Evolutionary conservation across 2,329 filamentous ascomycete species (phyloP), one percentile per base, ranked within the genome.

Genomic region (Blastomyces parvus): DNA sequence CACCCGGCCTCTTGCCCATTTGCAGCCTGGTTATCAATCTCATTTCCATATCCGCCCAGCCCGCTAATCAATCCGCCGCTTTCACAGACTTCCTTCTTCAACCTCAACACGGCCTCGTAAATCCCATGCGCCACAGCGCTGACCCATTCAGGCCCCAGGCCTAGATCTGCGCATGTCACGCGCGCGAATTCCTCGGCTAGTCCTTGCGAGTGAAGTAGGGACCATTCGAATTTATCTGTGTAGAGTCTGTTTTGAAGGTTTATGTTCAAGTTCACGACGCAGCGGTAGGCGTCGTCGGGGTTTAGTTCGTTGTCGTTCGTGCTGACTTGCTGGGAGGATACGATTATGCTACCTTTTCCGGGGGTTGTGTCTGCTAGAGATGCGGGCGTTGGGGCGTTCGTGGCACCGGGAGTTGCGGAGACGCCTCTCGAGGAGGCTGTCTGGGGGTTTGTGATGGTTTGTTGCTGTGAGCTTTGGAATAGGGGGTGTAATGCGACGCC

Each of bases 191-290:
- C 86, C 74, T 99, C 93, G 0, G 94, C 91, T 52, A 93, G 91
- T 27, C 93, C 93, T 1, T 91, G 89, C 2, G 92, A 91, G 71
- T 97, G 92, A 22, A 96, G 81, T 25, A 99, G 80, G 5, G 93
- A 97, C 93, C 93, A 97, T 74, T 97, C 93, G 67, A 99, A 97
- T 72, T 92, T 96, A 81, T 99, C 94, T 3, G 90, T 95, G 76
- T 97, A 97, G 14, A 97, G 83, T 69, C 89, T 87, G 63, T 95
- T 96, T 61, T 91, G 87, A 27, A 97, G 83, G 72, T 96, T 97
- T 71, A 99, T 89, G 73, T 89, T 96, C 55, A 99, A 81, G 55
- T 86, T 90, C 68, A 99, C 87, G 70, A 97, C 88, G 74, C 94
- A 97, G 59, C 94, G 87, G 76, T 97, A 97, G 2, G 90, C 92